Evolutionary conservation across 495 filamentous ascomycete genomes (phyloP), one percentile per base, ranked within the genome.

Genomic region (Tuber borchii): DNA sequence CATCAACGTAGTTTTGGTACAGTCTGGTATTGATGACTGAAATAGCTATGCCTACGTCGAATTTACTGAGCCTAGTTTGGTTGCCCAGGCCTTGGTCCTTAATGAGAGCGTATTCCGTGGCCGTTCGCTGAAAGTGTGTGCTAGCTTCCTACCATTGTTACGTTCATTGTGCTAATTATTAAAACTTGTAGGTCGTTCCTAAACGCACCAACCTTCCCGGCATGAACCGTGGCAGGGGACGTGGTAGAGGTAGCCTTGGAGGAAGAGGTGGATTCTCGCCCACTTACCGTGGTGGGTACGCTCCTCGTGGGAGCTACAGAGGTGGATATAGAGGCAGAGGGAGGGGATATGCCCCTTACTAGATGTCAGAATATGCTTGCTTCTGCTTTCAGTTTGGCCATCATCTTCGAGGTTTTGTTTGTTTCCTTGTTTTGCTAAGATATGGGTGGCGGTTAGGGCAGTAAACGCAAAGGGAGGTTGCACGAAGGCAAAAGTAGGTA

Each of bases 181-280:
- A 76, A 34, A 34, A 76, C 74, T 9, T 73, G 26, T 77, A 95
- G 92, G 92, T 99, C 48, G 93, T 94, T 2, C 96, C 96, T 7
- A 99, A 99, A 85, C 91, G 96, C 61, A 99, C 96, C 71, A 99
- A 99, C 83, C 86, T 99, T 65, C 96, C 96, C 1, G 96, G 96
- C 77, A 93, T 98, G 93, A 90, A 90, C 77, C 90, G 94, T 43
- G 92, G 92, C 44, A 88, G 92, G 71, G 90, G 95, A 31, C 88
- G 93, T 74, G 90, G 90, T 73, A 88, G 88, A 34, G 85, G 86
- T 17, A 83, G 87, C 34, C 84, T 88, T 73, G 86, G 86, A 71
- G 89, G 91, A 73, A 87, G 92, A 76, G 89, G 93, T 72, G 89
- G 90, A 61, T 86, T 84, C 71, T 81, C 85, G 71, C 84, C 89